Evolutionary conservation across 495 filamentous ascomycete species (phyloP), one percentile per base, ranked within the genome.

Genomic region (Penicillium fimorum): DNA sequence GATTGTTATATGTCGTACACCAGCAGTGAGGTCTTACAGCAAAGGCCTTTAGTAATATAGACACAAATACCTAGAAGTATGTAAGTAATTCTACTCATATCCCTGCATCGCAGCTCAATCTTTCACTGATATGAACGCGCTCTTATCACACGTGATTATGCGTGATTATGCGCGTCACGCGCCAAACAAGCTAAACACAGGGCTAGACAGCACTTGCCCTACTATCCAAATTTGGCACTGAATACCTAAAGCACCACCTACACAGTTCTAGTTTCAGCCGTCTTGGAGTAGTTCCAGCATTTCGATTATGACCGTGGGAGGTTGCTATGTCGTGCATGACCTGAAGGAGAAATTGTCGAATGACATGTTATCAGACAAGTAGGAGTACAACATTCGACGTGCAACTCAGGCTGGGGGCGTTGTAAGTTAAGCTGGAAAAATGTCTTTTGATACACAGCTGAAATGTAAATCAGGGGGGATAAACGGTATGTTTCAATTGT

Each of bases 141-240:
- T 29, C 25, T 58, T 59, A 62, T 62, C 56, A 18, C 25, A 27
- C 25, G 25, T 27, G 25, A 27, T 27, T 27, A 10, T 51, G 59
- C 56, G 60, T 62, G 59, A 55, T 40, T 12, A 2, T 29, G 41
- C 60, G 51, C 43, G 30, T 45, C 35, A 47, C 43, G 35, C n/a
- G 40, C 37, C 45, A 48, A 59, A 55, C 25, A 30, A 12, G 15
- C 9, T 22, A 55, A 55, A 55, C 30, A 18, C 18, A 24, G 29
- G 29, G 47, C 29, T 15, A 7, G 4, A 27, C 24, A 0, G 13
- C 6, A 25, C 29, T 33, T 29, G 51, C 33, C 37, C 35, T 42
- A 18, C 6, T 22, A 17, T 17, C 27, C 27, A 2, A 52, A 52
- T 47, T 27, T 2, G 32, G 48, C 38, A 18, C 9, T 45, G 0